phyloP scores from a whole-genome alignment of 2,329 filamentous ascomycete genomes.

The Colletotrichum eleusines region DNA sequence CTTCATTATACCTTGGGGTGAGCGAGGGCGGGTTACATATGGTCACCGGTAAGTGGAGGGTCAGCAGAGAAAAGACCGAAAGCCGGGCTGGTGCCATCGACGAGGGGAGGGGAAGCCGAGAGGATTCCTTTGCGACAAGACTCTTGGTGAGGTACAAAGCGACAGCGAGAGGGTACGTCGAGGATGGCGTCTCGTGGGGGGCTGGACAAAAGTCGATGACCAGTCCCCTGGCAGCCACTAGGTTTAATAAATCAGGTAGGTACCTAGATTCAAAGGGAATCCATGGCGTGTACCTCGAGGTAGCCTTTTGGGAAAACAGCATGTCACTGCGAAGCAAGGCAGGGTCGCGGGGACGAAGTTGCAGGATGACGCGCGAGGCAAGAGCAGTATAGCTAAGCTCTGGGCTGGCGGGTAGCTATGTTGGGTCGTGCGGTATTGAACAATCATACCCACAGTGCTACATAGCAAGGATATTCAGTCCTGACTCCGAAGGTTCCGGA shows the following conservation, averaged over 20 bases:
- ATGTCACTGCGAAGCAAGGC: slow-evolving; percentile 4
- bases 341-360: neutral
- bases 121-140: slow-evolving; percentile 25
- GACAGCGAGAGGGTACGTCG: slow-evolving; percentile 6
- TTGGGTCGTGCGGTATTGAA: slow-evolving; percentile 23
- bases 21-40: slow-evolving; percentile 28
- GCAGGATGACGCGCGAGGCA: neutral
- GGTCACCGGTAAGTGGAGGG: slow-evolving; percentile 13
- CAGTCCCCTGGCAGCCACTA: too few relatives aligned
- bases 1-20: neutral
- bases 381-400: neutral
- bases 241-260: slow-evolving; percentile 9
- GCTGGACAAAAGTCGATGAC: neutral
- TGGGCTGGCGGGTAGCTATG: neutral
- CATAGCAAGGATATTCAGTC: neutral
- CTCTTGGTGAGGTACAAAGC: slow-evolving; percentile 24
- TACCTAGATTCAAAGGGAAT: neutral
- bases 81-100: neutral
- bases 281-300: slow-evolving; percentile 5
- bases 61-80: neutral
- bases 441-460: too few relatives aligned
- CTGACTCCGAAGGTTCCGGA: slow-evolving; percentile 36
- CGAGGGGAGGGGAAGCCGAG: slow-evolving; percentile 24
- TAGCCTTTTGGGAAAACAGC: neutral
- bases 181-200: neutral